Base-by-base conservation (phyloP, 805 yeast species). In the Kuraishia capsulata region DNA sequence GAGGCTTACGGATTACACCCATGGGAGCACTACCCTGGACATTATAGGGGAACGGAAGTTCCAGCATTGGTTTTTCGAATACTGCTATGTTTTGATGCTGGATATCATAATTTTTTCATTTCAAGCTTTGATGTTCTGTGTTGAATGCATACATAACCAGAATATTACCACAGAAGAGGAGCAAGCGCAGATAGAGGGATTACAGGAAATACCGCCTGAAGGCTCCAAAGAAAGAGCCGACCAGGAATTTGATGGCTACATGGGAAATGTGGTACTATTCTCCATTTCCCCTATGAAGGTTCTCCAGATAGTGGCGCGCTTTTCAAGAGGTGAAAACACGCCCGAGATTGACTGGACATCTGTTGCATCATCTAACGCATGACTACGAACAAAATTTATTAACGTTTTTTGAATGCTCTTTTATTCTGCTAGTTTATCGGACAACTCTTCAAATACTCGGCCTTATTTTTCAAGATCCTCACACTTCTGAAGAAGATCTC, bases 401-500 rank as follows among this genome's bases (percentile, higher is more conserved):
- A n/a, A n/a, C n/a, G n/a, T n/a, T n/a, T n/a, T n/a, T n/a, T n/a
- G n/a, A n/a, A n/a, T n/a, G n/a, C n/a, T n/a, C n/a, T n/a, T n/a
- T n/a, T n/a, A n/a, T n/a, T n/a, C n/a, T n/a, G 21, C 20, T 37
- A 36, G 23, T 30, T 25, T 41, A 84, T 81, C 36, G 92, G 90
- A 60, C 92, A 84, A 53, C 67, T 76, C 56, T 83, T 77, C 59
- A 84, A 67, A 55, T 80, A 81, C 46, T 79, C 85, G 26, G 85
- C 89, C 65, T 92, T 92, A 55, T 81, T 81, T 61, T 78, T 84
- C 57, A 92, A 70, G 39, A 88, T 79, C 57, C 90, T 74, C 37
- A 92, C 83, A 43, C 90, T 78, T 60, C 90, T 92, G 65, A 87
- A 78, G 63, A 92, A 92, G 39, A 92, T 87, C 64, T 90, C 97